Conservation (phyloP, 2,329 filamentous ascomycete genomes). For the Aspergillus proliferans region DNA sequence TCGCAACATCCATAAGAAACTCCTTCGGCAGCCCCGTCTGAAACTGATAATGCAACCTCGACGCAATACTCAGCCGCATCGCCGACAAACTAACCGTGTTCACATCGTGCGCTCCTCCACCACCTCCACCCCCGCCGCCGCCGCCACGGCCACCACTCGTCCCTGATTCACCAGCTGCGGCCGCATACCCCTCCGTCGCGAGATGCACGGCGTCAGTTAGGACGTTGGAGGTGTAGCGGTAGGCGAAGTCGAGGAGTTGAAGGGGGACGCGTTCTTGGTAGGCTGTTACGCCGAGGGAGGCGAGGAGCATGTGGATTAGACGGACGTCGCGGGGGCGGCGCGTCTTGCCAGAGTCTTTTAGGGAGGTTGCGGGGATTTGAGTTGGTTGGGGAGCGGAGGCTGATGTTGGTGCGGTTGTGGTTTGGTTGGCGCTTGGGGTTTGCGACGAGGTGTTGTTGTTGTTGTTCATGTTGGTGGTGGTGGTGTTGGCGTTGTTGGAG, state of each 20-base stretch:
- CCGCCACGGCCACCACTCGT: slow-evolving; percentile 26
- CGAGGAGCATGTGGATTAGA: slow-evolving; percentile 46
- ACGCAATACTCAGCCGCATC: slow-evolving; percentile 56
- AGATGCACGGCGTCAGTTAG: slow-evolving; percentile 49
- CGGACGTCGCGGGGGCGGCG: slow-evolving; percentile 46
- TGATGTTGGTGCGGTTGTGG: slow-evolving; percentile 12
- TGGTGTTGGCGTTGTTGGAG: slow-evolving; percentile 16
- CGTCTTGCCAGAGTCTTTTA: slow-evolving; percentile 42
- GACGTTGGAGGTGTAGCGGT: slow-evolving; percentile 49
- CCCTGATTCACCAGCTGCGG: slow-evolving; percentile 25
- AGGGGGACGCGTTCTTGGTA: slow-evolving; percentile 50
- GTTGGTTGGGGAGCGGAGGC: slow-evolving; percentile 22
- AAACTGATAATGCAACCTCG: slow-evolving; percentile 56
- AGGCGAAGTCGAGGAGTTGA: slow-evolving; percentile 48
- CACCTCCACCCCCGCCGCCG: slow-evolving; percentile 22
- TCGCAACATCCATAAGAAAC: slow-evolving; percentile 53
- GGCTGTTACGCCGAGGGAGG: slow-evolving; percentile 42
- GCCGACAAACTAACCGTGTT: slow-evolving; percentile 52
- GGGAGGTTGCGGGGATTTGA: slow-evolving; percentile 37
- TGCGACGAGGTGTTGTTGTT: slow-evolving; percentile 13
- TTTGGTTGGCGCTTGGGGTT: slow-evolving; percentile 6
- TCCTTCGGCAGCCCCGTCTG: slow-evolving; percentile 55
- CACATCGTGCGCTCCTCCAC: slow-evolving; percentile 38
- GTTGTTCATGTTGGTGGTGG: slow-evolving; percentile 13
- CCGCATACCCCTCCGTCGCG: slow-evolving; percentile 45